Percentiles rank a stretch among this genome's conserved stretches.
Evolutionary conservation across 345 rosid genomes (phyloP).

Genomic region (Boechera divaricarpa): DNA sequence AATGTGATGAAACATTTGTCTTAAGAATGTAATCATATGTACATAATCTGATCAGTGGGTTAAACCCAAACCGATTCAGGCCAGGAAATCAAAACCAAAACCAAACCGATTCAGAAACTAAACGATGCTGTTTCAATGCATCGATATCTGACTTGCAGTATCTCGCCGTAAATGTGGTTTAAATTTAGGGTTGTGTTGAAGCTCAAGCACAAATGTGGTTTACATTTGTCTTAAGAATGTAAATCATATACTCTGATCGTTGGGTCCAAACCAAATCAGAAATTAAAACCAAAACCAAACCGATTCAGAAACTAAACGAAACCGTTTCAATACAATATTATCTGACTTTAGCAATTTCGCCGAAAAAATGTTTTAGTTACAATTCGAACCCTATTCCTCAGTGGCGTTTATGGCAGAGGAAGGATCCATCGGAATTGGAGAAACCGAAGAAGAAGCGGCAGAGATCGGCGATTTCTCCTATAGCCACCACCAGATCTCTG

Average conservation of each 20-base stretch:
- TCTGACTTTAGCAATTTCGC: background rate
- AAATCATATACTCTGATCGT: background rate
- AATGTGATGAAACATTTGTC: too few species aligned
- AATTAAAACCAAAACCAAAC: conserved; percentile 3
- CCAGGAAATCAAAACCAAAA: background rate
- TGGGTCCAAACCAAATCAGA: background rate
- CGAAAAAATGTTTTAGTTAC: background rate
- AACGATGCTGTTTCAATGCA: too few species aligned
- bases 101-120: background rate
- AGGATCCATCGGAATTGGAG: conserved; percentile 14
- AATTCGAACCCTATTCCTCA: conserved; percentile 31
- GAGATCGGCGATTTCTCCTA: conserved; percentile 23
- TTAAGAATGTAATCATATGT: too few species aligned
- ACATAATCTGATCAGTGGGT: too few species aligned
- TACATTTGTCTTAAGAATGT: too few species aligned
- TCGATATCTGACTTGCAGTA: too few species aligned
- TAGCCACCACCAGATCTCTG: conserved; percentile 8
- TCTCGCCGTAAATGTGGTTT: too few species aligned
- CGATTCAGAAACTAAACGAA: background rate
- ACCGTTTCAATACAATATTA: background rate
- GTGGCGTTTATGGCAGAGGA: conserved; percentile 38
- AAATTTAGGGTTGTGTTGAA: too few species aligned
- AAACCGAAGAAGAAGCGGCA: conserved; percentile 21
- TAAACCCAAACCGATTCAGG: too few species aligned
- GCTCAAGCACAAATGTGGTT: too few species aligned